phyloP scores from a whole-genome alignment of 1,139 yeast genomes.

The Petasospora rhodanensis region DNA sequence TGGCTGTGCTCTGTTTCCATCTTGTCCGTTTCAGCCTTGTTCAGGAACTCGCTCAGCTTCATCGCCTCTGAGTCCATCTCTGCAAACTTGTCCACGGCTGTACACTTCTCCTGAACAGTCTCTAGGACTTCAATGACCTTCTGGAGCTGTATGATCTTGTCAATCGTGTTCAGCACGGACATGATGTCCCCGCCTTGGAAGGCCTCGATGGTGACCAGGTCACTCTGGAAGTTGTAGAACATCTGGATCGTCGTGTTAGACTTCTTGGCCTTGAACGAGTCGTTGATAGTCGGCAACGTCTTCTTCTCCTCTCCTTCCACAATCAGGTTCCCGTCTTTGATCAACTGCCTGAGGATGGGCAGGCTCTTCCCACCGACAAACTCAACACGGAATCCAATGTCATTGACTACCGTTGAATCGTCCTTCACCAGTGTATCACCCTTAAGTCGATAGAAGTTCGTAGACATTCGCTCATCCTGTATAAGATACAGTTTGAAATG shows the following conservation, averaged over 20 bases:
- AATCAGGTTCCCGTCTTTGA: conserved; percentile 1
- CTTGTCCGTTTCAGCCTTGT: conserved; percentile 1
- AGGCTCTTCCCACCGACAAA: not conserved
- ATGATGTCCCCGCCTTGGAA: conserved; percentile 9
- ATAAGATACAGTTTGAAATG: conserved; percentile 11
- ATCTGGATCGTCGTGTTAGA: conserved; percentile 6
- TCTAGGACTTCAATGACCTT: conserved; percentile 1
- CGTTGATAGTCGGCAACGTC: conserved; percentile 6
- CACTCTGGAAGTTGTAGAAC: conserved; percentile 7
- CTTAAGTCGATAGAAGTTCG: conserved; percentile 1
- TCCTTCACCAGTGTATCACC: conserved; percentile 2
- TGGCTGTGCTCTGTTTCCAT: conserved; percentile 6
- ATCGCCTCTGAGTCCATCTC: conserved; percentile 12
- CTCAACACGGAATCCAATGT: conserved; percentile 12
- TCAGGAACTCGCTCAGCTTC: conserved; percentile 8
- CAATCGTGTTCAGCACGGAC: not conserved
- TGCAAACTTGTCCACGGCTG: conserved; percentile 11
- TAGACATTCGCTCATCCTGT: conserved; percentile 16
- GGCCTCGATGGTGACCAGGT: conserved; percentile 1
- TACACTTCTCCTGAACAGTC: conserved; percentile 3
- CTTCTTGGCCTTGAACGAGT: conserved; percentile 6
- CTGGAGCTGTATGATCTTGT: conserved; percentile 1
- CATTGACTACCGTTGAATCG: conserved; percentile 4
- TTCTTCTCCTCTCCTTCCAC: conserved; percentile 3
- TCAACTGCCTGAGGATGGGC: conserved; percentile 4